These are phyloP conservation scores for Malassezia restricta DNA, from an alignment of 1,284 basidiomycete species.

Conservation along the genomic window DNA sequence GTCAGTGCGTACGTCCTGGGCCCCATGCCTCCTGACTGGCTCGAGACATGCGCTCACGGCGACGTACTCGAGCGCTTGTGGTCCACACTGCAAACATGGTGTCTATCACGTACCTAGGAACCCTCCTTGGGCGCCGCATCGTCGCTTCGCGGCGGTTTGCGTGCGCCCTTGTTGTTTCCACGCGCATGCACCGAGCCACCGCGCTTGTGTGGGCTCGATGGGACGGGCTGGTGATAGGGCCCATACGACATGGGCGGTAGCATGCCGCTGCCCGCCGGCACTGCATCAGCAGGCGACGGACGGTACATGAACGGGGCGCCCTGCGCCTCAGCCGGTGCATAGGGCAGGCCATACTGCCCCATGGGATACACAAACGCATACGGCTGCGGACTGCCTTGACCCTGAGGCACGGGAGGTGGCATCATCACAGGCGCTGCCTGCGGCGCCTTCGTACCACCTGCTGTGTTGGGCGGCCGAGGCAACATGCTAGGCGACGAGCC, in stretches of 20 bases:
- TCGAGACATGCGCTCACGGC: background rate
- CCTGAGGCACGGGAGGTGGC: background rate
- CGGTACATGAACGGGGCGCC: constrained; percentile 10
- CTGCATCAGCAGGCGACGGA: background rate
- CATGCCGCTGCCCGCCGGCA: constrained; percentile 1
- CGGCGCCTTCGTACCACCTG: constrained; percentile 2
- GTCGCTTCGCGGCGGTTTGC: background rate
- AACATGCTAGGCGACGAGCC: background rate
- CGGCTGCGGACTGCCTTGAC: background rate
- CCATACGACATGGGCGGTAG: background rate
- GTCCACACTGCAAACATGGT: background rate
- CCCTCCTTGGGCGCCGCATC: background rate
- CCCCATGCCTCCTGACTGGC: constrained; percentile 9
- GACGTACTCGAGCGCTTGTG: background rate
- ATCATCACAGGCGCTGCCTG: constrained; percentile 2
- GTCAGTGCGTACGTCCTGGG: constrained; percentile 9
- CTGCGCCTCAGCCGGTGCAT: background rate
- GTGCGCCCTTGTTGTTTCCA: background rate
- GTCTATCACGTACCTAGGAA: background rate
- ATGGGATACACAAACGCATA: constrained; percentile 12
- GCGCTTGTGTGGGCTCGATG: background rate
- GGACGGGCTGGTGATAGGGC: background rate
- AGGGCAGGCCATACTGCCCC: constrained; percentile 11
- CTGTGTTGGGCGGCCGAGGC: background rate
- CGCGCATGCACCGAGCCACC: background rate